Evolutionary conservation across 495 filamentous ascomycete species (phyloP), one percentile per base, ranked within the genome.

Genomic region (Aspergillus wentii): DNA sequence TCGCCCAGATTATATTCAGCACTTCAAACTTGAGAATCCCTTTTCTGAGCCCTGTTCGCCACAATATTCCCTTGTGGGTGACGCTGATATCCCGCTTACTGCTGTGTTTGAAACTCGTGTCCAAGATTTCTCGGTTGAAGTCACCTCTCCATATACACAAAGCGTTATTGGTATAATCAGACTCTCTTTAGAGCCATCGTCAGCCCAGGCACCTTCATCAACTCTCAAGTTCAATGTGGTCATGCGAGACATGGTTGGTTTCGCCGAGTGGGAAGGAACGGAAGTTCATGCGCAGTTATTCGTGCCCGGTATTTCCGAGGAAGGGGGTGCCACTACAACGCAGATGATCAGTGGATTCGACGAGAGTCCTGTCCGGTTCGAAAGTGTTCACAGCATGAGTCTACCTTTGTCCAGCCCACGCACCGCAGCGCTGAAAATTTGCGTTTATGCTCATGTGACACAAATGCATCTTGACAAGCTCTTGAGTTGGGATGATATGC

Each of bases 331-430:
- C 34, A 88, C 86, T 1, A 95, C 92, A 11, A 99, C 92, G 1
- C 86, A 91, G 51, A 88, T 95, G 78, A 92, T 95, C 52, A 82
- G 74, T 35, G 88, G 85, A 38, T 99, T 99, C 56, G 89, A 96
- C 49, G 92, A 97, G 57, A 83, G 87, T n/a, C 81, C 88, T 1
- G 80, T 97, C 40, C 83, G 85, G 22, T 99, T 99, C 52, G 88
- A 95, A 58, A 97, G 92, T 61, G 88, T 95, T 36, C 92, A 99
- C 66, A 94, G 87, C 51, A 96, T 99, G 90, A 95, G 90, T 57
- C 68, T 99, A 41, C 94, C 94, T n/a, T 72, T 94, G 25, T 81
- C 81, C 17, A 88, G 86, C 40, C 78, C 89, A 8, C 78, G 74
- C 19, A 79, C 80, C 22, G 80, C 85, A 7, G 80, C 79, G 6